Conservation (phyloP, 257 asterid genomes). For the Solanum gandarillasii region DNA sequence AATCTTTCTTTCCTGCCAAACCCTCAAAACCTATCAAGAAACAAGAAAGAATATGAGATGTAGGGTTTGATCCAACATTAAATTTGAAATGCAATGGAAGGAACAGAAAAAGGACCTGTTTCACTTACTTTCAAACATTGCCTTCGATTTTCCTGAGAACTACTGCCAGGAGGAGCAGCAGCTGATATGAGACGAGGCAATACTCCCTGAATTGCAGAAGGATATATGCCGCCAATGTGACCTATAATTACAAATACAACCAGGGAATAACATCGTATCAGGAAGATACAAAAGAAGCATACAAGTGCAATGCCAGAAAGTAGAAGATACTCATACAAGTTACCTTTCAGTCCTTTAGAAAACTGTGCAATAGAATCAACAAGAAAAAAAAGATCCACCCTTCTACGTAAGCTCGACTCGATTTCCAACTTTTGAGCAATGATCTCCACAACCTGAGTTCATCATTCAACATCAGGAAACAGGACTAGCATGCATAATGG, state of each 20-base stretch:
- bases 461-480: conserved; percentile 6
- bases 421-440: conserved; percentile 47
- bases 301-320: neutral
- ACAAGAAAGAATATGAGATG: neutral
- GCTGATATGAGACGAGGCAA: conserved; percentile 75
- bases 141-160: conserved; percentile 68
- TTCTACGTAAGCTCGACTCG: conserved; percentile 54
- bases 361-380: conserved; percentile 78
- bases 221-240: conserved; percentile 60
- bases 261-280: neutral
- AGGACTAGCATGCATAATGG: neutral
- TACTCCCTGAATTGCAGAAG: conserved; percentile 62
- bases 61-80: neutral
- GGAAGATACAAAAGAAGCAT: neutral
- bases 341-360: conserved; percentile 79
- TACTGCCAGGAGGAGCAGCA: conserved; percentile 81
- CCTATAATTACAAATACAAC: conserved; percentile 44
- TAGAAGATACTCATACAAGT: neutral
- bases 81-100: neutral
- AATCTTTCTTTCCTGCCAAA: conserved; percentile 83
- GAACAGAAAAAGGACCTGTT: neutral
- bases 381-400: conserved; percentile 78
- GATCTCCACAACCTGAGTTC: conserved; percentile 63
- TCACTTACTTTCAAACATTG: conserved; percentile 81
- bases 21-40: conserved; percentile 69